phyloP scores from a whole-genome alignment of 2,329 filamentous ascomycete species.

The Clarireedia homoeocarpa region DNA sequence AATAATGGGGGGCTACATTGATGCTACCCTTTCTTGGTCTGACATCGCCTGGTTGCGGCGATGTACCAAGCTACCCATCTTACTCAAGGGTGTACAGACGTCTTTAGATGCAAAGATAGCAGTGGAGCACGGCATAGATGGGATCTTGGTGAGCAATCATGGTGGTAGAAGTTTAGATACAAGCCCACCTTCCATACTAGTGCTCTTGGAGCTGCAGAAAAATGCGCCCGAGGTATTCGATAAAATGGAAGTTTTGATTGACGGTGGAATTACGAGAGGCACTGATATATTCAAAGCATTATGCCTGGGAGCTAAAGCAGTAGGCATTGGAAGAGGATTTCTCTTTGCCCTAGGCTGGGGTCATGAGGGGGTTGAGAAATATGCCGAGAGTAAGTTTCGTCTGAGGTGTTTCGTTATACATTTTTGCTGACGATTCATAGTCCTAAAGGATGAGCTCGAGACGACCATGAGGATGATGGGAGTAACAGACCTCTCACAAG shows the following conservation, averaged over 20 bases:
- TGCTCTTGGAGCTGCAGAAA: constrained; percentile 54
- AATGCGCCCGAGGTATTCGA: constrained; percentile 53
- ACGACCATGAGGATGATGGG: constrained; percentile 61
- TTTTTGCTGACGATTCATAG: constrained; percentile 25
- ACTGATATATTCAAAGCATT: constrained; percentile 61
- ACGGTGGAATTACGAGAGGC: constrained; percentile 57
- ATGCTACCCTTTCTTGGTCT: constrained; percentile 51
- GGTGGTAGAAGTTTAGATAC: constrained; percentile 51
- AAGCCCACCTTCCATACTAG: constrained; percentile 46
- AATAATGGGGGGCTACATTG: constrained; percentile 49
- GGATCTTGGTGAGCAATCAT: constrained; percentile 64
- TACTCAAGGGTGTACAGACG: constrained; percentile 65
- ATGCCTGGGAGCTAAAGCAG: constrained; percentile 55
- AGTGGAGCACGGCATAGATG: constrained; percentile 53
- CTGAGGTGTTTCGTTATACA: not conserved
- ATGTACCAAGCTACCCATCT: constrained; percentile 46
- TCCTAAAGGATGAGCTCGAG: constrained; percentile 52
- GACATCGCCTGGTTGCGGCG: constrained; percentile 59
- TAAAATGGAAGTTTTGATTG: constrained; percentile 53
- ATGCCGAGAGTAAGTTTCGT: constrained; percentile 41
- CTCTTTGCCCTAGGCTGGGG: constrained; percentile 56
- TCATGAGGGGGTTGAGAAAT: constrained; percentile 46
- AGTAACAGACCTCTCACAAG: constrained; percentile 50
- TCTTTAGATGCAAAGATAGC: constrained; percentile 54
- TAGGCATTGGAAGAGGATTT: constrained; percentile 54